phyloP scores from a whole-genome alignment of 2,329 filamentous ascomycete genomes.

The Aspergillus arachidicola region DNA sequence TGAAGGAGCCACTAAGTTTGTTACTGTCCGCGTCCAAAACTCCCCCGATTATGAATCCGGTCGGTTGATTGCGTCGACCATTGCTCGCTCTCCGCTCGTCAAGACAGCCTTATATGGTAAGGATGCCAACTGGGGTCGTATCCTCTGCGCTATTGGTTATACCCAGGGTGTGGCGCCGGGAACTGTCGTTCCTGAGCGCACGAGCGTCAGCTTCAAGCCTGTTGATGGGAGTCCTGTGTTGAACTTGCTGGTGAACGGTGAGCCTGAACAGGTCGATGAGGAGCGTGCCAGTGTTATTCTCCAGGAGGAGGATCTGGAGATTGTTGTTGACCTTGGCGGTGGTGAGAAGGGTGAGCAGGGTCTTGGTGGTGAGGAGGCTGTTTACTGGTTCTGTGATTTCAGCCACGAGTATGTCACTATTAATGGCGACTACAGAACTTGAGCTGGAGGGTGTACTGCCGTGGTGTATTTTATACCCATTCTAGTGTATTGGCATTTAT shows the following conservation, averaged over 20 bases:
- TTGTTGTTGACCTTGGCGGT: constrained; percentile 61
- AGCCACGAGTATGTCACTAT: constrained; percentile 71
- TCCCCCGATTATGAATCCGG: constrained; percentile 70
- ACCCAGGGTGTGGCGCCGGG: constrained; percentile 52
- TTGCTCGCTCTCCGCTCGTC: constrained; percentile 88
- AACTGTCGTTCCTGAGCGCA: constrained; percentile 56
- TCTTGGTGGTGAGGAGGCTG: constrained; percentile 54
- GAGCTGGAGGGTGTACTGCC: background rate
- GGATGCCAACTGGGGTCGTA: constrained; percentile 98
- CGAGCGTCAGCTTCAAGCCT: constrained; percentile 64
- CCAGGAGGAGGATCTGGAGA: constrained; percentile 64
- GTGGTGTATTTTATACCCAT: constrained; percentile 2
- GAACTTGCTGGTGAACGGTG: constrained; percentile 61
- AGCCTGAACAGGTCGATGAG: constrained; percentile 65
- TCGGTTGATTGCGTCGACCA: constrained; percentile 79
- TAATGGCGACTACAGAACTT: constrained; percentile 61
- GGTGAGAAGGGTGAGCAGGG: constrained; percentile 44
- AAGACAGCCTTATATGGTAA: constrained; percentile 97
- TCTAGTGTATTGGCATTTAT: background rate
- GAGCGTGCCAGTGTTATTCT: constrained; percentile 60
- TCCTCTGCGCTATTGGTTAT: constrained; percentile 92
- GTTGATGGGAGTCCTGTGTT: constrained; percentile 59
- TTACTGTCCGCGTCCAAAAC: constrained; percentile 83
- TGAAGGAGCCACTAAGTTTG: constrained; percentile 97
- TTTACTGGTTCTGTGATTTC: constrained; percentile 69